These are phyloP conservation scores for Barnettozyma salicaria DNA, from an alignment of 805 yeast species.

Conservation along the genomic window DNA sequence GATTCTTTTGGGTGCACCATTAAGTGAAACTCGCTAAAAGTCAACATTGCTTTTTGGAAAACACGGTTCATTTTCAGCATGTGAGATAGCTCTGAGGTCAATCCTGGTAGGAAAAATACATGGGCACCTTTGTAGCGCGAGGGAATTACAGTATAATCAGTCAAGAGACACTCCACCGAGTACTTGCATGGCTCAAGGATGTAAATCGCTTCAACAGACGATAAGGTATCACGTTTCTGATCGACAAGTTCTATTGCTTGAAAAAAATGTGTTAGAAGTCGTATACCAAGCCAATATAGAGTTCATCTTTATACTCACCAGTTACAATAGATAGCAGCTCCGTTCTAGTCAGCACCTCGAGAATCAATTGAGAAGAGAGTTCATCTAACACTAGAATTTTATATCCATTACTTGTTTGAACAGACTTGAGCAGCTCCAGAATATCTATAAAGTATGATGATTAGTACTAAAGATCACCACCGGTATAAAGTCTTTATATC, in stretches of 20 bases:
- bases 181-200: conserved; percentile 63
- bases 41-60: conserved; percentile 25
- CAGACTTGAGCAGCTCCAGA: conserved; percentile 32
- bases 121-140: conserved; percentile 72
- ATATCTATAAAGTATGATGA: conserved; percentile 23
- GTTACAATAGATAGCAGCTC: conserved; percentile 50
- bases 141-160: conserved; percentile 63
- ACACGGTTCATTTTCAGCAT: conserved; percentile 27
- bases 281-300: neutral
- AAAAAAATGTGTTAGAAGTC: neutral
- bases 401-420: conserved; percentile 39
- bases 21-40: conserved; percentile 39
- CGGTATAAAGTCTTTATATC: neutral
- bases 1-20: conserved; percentile 62
- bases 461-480: neutral
- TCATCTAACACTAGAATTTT: conserved; percentile 54
- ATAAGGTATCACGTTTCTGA: conserved; percentile 50
- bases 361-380: conserved; percentile 42
- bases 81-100: conserved; percentile 28
- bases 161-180: conserved; percentile 67
- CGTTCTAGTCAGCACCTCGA: conserved; percentile 41
- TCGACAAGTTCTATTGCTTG: conserved; percentile 58
- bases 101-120: conserved; percentile 64
- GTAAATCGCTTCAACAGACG: conserved; percentile 74
- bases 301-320: conserved; percentile 9